Evolutionary conservation across 805 yeast genomes (phyloP), one percentile per base, ranked within the genome.

Genomic region (Monosporozyma aquatica): DNA sequence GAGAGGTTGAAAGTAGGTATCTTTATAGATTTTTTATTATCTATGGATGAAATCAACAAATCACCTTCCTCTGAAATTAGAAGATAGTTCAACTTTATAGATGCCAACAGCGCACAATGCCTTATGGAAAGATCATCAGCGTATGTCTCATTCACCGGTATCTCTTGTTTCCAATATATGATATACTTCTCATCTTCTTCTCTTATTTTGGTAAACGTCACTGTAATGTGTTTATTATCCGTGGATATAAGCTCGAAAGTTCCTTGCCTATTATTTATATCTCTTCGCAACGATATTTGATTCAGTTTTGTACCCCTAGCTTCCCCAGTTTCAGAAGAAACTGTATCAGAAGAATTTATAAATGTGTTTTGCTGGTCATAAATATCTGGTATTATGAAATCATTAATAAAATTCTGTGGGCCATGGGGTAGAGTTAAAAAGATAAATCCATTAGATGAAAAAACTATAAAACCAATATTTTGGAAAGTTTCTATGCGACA

Each of bases 381-480:
- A 13, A n/a, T 39, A n/a, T 38, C 41, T 6, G 34, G 25, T 11
- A 50, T 29, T 26, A 40, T 18, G 6, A 29, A 33, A n/a, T 46
- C 51, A n/a, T 38, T 38, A 13, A 55, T 42, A 7, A 41, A 23
- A 25, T 51, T 54, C 21, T 45, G 47, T 15, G 51, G 45, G 5
- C 56, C 56, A 15, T 41, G 42, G 5, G 55, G 49, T 21, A 49
- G 25, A 6, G 40, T 40, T 15, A 47, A 44, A 32, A 51, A 51
- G 9, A 40, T 14, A 8, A 49, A 37, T 7, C 40, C 39, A 6
- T 17, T n/a, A 5, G 49, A 36, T 1, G 50, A 43, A 25, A 55
- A 43, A 3, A 56, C 25, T 24, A 53, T 44, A 22, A 53, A 43
- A 4, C 62, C 62, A 10, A 54, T 40, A 38, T 52, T 50, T 15